Evolutionary conservation across 2,329 filamentous ascomycete species (phyloP).

Genomic region (Monosporascus sp.): DNA sequence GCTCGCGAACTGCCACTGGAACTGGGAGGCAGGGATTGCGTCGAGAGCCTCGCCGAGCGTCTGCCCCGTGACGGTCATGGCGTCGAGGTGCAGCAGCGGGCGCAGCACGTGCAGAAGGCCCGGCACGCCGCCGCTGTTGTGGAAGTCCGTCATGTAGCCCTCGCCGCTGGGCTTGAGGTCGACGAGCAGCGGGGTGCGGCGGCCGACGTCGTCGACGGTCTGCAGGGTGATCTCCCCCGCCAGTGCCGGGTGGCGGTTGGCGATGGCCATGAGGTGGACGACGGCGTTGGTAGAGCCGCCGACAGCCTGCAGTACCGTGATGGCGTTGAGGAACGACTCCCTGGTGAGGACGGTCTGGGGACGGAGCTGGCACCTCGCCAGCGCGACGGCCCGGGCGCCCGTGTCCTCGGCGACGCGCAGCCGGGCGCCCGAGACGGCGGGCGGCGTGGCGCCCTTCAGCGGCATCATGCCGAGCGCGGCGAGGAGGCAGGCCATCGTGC

Average conservation of each 20-base stretch:
- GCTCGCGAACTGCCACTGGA: constrained; percentile 40
- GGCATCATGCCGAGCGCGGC: constrained; percentile 79
- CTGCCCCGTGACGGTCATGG: constrained; percentile 77
- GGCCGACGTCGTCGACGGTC: constrained; percentile 72
- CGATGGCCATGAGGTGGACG: constrained; percentile 81
- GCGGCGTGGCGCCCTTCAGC: constrained; percentile 71
- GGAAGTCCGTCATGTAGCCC: constrained; percentile 87
- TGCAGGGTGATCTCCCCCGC: constrained; percentile 61
- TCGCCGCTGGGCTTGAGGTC: constrained; percentile 82
- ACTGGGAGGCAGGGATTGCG: constrained; percentile 41
- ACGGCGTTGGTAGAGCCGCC: constrained; percentile 84
- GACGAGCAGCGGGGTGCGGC: constrained; percentile 74
- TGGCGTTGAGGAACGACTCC: constrained; percentile 75
- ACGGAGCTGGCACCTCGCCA: constrained; percentile 61
- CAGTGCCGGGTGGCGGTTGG: constrained; percentile 64
- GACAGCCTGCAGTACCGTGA: constrained; percentile 80
- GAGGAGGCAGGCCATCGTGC: constrained; percentile 82
- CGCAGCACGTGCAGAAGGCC: constrained; percentile 74
- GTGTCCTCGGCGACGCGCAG: constrained; percentile 77
- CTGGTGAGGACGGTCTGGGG: constrained; percentile 68
- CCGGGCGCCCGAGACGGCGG: constrained; percentile 72
- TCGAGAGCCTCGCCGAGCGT: constrained; percentile 77
- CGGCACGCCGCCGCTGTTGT: constrained; percentile 80
- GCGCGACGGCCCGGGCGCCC: constrained; percentile 60
- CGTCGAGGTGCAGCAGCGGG: constrained; percentile 69